phyloP scores from a whole-genome alignment of 2,329 filamentous ascomycete species.

The Microsporum ferrugineum region DNA sequence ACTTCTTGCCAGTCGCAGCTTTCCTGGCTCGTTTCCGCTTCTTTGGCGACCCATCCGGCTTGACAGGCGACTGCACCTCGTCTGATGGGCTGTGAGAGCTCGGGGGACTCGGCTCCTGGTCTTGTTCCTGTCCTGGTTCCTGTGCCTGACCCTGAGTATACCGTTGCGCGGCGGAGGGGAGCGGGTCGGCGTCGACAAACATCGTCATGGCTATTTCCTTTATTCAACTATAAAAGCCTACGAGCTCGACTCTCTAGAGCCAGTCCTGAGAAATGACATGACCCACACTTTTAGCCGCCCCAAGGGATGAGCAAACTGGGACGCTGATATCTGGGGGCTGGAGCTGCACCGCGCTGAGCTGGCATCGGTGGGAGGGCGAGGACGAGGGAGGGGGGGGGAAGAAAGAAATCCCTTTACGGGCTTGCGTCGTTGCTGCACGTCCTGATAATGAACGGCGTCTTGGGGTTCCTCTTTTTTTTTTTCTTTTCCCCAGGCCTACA shows the following conservation, averaged over 20 bases:
- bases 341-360: not conserved
- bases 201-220: not conserved
- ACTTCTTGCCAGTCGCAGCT: slow-evolving; percentile 42
- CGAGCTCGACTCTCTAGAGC: slow-evolving; percentile 2
- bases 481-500: not conserved
- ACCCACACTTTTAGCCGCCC: not conserved
- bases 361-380: not conserved
- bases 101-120: not conserved
- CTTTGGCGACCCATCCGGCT: slow-evolving; percentile 21
- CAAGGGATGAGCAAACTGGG: not conserved
- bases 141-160: not conserved
- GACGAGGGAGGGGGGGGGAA: not conserved
- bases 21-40: slow-evolving; percentile 37
- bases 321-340: not conserved
- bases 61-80: not conserved
- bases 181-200: not conserved
- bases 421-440: not conserved
- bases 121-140: not conserved
- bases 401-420: no score
- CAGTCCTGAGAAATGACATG: slow-evolving; percentile 3
- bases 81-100: not conserved
- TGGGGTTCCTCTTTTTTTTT: not conserved
- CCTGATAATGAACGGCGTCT: not conserved
- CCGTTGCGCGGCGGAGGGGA: not conserved
- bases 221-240: not conserved